Base-by-base conservation (phyloP, 306 rosid species). In the Inga leiocalycina region DNA sequence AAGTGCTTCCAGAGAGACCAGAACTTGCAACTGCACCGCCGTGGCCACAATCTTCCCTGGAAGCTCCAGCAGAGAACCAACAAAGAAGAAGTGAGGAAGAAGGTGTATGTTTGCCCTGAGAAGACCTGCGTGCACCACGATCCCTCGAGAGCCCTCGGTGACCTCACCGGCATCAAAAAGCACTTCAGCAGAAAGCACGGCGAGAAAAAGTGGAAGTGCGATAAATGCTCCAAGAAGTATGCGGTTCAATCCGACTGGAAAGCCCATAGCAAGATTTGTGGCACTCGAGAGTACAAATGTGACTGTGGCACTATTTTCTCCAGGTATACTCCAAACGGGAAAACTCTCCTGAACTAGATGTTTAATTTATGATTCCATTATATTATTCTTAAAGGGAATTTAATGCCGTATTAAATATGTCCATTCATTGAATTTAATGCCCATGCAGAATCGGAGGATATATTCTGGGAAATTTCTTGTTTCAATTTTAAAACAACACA, bases 221-320 rank as follows among this genome's bases (percentile, higher is more conserved):
- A 43, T 5, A 71, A 71, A 22, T 71, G 75, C 37, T 71, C 75
- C 9, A 94, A 94, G 88, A 94, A 93, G 73, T 94, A 94, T 12
- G 98, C 98, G 0, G 97, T 94, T 73, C 98, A 90, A 69, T 94
- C 98, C 0, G 98, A 94, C 81, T 94, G 98, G 98, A 94, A 94
- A 79, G 98, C 98, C 14, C 98, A 94, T 82, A 80, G 79, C 82
- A 94, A 94, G 86, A 85, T 94, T 85, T 94, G 98, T 82, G 98
- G 98, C 78, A 93, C 97, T 75, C 86, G 93, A 83, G 97, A 94
- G 87, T 94, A 94, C 69, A 71, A 22, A 71, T 71, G 75, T 44
- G 75, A 71, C 54, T 71, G 75, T 20, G 75, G 75, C 56, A 94
- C 97, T 1, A 80, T 93, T 79, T 94, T 94, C 78, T 93, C 98